Conservation (phyloP, 2,329 filamentous ascomycete genomes). For the Fusarium haematococcum region DNA sequence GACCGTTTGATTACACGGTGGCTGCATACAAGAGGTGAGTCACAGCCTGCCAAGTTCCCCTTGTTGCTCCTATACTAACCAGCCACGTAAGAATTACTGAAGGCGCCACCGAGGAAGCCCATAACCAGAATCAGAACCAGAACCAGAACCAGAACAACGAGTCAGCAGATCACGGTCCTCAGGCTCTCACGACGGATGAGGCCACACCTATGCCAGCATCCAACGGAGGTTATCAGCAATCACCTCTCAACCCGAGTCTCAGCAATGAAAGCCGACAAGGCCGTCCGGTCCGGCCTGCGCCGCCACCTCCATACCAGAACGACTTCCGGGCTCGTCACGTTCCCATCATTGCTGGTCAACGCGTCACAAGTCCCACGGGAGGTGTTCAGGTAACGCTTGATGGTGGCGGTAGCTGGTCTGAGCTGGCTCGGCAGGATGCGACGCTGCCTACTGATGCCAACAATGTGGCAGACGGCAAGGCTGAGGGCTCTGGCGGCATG, state of each 20-base stretch:
- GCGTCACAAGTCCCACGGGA: conserved; percentile 81
- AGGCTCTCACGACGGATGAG: conserved; percentile 66
- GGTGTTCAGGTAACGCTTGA: conserved; percentile 93
- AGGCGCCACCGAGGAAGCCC: conserved; percentile 24
- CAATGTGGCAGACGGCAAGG: conserved; percentile 63
- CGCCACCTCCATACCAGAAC: conserved; percentile 61
- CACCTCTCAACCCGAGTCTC: conserved; percentile 41
- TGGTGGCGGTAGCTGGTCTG: conserved; percentile 89
- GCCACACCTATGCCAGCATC: conserved; percentile 55
- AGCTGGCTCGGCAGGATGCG: conserved; percentile 85
- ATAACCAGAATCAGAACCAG: too few relatives aligned
- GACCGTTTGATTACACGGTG: conserved; percentile 93
- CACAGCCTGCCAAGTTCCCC: not conserved
- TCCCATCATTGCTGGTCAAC: conserved; percentile 70
- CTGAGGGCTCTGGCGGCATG: conserved; percentile 78
- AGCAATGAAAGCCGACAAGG: conserved; percentile 44
- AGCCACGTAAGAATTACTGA: conserved; percentile 51
- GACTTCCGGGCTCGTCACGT: conserved; percentile 60
- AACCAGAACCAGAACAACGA: not conserved
- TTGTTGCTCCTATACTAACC: conserved; percentile 18
- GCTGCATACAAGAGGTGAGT: conserved; percentile 81
- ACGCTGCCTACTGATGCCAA: conserved; percentile 77
- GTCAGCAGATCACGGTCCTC: conserved; percentile 47
- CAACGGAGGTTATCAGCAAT: conserved; percentile 42
- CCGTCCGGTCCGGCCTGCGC: conserved; percentile 45